A percentile compares a stretch with the other conserved stretches of the same genome.
These are phyloP conservation scores for Chenopodium album DNA, from an alignment of 148 eudicot genomes.

Conservation along the genomic window DNA sequence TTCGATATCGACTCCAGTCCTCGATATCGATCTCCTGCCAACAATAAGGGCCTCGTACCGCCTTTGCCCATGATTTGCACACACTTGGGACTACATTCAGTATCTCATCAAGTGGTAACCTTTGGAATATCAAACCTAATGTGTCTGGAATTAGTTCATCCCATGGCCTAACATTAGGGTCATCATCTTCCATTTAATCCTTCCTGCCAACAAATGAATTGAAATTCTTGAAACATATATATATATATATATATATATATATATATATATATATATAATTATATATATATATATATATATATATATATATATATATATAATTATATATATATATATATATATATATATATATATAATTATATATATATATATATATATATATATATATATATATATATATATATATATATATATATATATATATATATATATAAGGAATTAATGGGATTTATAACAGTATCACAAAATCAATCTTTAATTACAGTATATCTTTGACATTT, in stretches of 20 bases:
- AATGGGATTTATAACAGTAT: neutral
- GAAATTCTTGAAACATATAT: too few species aligned
- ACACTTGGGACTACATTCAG: conserved; percentile 65
- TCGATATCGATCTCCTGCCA: conserved; percentile 84
- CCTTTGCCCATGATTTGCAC: conserved; percentile 70
- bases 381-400: too few species aligned
- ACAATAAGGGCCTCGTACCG: conserved; percentile 75
- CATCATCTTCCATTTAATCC: conserved; percentile 44
- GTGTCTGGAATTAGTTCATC: conserved; percentile 68
- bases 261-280: too few species aligned
- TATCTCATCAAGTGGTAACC: conserved; percentile 60
- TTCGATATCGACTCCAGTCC: conserved; percentile 64
- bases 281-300: too few species aligned
- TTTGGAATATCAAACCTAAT: conserved; percentile 65
- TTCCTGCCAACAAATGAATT: conserved; percentile 10
- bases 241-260: too few species aligned
- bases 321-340: too few species aligned
- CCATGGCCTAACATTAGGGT: conserved; percentile 46
- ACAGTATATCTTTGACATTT: neutral
- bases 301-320: neutral
- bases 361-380: too few species aligned
- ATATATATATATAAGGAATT: neutral
- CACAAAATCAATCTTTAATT: neutral
- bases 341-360: too few species aligned
- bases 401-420: too few species aligned